Percentiles rank a stretch among this genome's conserved stretches.
Conservation (phyloP, 495 filamentous ascomycete genomes). For the Hypomontagnella monticulosa region DNA sequence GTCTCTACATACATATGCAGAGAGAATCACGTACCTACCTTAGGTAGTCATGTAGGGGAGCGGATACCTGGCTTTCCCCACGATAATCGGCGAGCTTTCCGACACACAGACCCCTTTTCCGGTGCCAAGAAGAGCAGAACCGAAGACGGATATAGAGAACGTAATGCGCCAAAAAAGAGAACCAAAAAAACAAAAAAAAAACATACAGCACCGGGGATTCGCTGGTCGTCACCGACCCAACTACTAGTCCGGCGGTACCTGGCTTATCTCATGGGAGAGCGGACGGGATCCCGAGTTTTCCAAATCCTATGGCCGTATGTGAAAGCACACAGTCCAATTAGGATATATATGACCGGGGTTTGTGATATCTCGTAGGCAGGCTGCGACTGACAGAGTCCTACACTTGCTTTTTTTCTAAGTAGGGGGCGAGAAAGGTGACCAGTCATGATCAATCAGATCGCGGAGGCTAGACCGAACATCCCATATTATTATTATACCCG, state of each 20-base stretch:
- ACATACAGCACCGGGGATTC: slow-evolving; percentile 58
- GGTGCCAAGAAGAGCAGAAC: background rate
- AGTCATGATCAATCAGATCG: no score
- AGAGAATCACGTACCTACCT: no score
- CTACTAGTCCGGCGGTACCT: slow-evolving; percentile 52
- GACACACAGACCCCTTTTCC: background rate
- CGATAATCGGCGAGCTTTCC: no score
- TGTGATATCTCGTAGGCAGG: background rate
- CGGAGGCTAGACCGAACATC: no score
- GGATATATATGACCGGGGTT: background rate
- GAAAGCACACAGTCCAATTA: background rate
- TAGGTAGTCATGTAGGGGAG: no score
- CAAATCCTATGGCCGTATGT: slow-evolving; percentile 55
- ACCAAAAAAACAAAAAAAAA: slow-evolving; percentile 23
- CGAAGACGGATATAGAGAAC: background rate
- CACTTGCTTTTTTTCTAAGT: no score
- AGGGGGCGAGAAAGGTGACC: background rate
- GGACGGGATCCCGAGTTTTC: slow-evolving; percentile 59
- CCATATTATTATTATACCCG: no score
- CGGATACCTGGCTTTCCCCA: no score
- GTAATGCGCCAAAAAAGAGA: background rate
- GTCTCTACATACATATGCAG: no score
- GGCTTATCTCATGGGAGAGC: slow-evolving; percentile 55
- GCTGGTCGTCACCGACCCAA: slow-evolving; percentile 59
- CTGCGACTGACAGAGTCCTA: no score